Base-by-base conservation (phyloP, 352 stramenopile species). In the Pythium monospermum region DNA sequence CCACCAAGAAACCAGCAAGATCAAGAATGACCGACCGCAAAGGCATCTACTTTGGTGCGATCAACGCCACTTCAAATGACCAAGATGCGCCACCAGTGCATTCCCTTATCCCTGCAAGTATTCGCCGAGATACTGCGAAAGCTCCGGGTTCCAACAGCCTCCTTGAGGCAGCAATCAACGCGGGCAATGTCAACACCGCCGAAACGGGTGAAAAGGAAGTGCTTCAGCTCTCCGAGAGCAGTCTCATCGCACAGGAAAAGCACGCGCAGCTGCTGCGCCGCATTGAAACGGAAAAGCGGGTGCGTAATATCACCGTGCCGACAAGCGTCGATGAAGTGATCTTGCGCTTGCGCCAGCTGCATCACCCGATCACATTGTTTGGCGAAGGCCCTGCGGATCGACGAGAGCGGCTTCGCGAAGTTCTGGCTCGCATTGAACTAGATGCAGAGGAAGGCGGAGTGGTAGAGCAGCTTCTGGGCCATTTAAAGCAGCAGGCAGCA, bases 341-440 rank as follows among this genome's bases (percentile, higher is more conserved):
- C 22, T 61, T 75, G 30, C 74, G 82, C 11, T 70, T 99, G 46
- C 91, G 96, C 18, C 68, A 85, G 58, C 64, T 98, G 33, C 85
- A 92, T 4, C 73, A 98, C 28, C 95, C 95, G 16, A 83, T 98
- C 25, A 96, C 92, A 56, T 73, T 99, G 12, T 99, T 99, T 68
- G 95, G 95, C 22, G 96, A 99, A 64, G 85, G 96, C 31, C 80
- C 91, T 10, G 95, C 91, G 2, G 94, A 98, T 66, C 87, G 97
- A 19, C 87, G 96, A 26, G 86, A 98, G 62, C 89, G 96, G 28
- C 67, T 99, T 52, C 83, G 92, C 12, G 76, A 96, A 56, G 73
- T 96, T 46, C 65, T 98, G 36, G 94, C 88, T 16, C 66, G 76
- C 12, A 69, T 91, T 12, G 73, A 91, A 42, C 60, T 92, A 4